These are phyloP conservation scores for Pythium sp. DNA, from an alignment of 352 stramenopile genomes.

Conservation along the genomic window DNA sequence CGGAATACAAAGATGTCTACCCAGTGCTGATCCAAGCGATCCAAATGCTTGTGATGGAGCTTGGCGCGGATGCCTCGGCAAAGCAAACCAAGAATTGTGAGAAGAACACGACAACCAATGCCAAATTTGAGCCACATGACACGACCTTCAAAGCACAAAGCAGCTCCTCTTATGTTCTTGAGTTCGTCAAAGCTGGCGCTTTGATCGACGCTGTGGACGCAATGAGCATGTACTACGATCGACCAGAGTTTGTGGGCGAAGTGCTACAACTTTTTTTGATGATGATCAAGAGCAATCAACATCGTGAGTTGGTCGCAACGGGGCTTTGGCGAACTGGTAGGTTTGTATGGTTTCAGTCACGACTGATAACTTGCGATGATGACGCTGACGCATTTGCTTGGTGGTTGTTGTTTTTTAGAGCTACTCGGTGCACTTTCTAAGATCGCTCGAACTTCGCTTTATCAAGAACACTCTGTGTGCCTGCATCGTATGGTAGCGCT, in stretches of 20 bases:
- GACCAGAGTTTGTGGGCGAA: conserved; percentile 6
- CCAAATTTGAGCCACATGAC: background rate
- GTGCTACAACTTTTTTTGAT: background rate
- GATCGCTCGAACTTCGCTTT: conserved; percentile 2
- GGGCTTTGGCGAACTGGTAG: background rate
- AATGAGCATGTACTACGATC: conserved; percentile 3
- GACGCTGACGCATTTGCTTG: background rate
- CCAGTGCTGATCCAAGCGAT: conserved; percentile 26
- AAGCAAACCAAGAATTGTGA: background rate
- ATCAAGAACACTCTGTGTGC: conserved; percentile 12
- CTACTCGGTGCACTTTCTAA: background rate
- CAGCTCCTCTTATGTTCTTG: background rate
- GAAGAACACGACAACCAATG: background rate
- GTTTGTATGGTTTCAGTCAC: background rate
- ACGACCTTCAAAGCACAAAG: background rate
- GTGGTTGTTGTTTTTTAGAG: background rate
- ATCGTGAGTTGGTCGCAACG: conserved; percentile 1
- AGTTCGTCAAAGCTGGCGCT: conserved; percentile 6
- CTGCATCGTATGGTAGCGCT: conserved; percentile 20
- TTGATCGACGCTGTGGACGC: conserved; percentile 1
- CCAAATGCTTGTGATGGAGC: conserved; percentile 23
- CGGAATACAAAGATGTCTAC: conserved; percentile 30
- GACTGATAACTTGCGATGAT: no score
- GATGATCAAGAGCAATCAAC: background rate
- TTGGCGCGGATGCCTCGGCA: background rate